These are phyloP conservation scores for Mycena sanguinolenta DNA, from an alignment of 768 basidiomycete genomes.

Conservation along the genomic window DNA sequence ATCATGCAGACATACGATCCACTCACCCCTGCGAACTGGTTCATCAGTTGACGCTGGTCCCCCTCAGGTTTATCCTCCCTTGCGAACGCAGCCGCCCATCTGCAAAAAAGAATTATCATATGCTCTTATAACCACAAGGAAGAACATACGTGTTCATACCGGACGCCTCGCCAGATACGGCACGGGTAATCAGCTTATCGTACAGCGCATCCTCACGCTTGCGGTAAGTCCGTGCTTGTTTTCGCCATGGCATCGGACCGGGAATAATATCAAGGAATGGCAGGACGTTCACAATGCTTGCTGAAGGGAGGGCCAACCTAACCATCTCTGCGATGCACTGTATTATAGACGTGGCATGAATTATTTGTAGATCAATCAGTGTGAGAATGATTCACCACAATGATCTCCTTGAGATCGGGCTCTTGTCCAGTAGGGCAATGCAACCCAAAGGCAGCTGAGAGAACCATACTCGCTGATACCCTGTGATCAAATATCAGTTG, in stretches of 20 bases:
- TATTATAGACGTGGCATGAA: background rate
- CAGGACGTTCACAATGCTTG: background rate
- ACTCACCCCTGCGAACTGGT: conserved; percentile 3
- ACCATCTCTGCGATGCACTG: background rate
- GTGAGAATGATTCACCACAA: background rate
- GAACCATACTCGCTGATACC: background rate
- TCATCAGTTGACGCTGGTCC: conserved; percentile 4
- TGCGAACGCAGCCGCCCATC: background rate
- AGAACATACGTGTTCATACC: background rate
- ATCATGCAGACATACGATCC: background rate
- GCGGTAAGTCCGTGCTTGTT: background rate
- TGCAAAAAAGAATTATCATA: background rate
- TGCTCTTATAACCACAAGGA: background rate
- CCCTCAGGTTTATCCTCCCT: background rate
- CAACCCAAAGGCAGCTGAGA: background rate
- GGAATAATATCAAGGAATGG: background rate
- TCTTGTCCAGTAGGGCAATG: background rate
- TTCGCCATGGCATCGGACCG: background rate
- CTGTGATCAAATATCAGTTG: background rate
- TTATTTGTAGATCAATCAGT: background rate
- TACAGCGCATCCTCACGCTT: background rate
- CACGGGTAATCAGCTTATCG: background rate
- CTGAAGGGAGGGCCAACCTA: background rate
- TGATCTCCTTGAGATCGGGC: background rate
- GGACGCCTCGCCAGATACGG: background rate